phyloP scores from a whole-genome alignment of 768 basidiomycete genomes.

The Calocybe indica region DNA sequence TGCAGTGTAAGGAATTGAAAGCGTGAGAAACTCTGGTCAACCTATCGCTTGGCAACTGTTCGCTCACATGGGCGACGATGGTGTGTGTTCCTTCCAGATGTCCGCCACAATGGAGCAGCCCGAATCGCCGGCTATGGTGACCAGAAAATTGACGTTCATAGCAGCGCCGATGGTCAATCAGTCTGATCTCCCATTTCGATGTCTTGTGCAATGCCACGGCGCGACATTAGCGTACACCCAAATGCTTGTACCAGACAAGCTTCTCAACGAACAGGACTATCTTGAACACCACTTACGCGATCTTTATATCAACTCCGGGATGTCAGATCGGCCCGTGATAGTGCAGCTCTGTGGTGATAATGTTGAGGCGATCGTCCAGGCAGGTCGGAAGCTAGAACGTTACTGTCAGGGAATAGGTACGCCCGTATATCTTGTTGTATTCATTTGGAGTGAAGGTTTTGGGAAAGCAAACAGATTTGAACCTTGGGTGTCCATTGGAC shows the following conservation, averaged over 20 bases:
- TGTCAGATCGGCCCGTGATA: constrained; percentile 43
- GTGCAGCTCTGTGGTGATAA: constrained; percentile 75
- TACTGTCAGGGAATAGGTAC: constrained; percentile 70
- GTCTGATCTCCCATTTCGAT: constrained; percentile 70
- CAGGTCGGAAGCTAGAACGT: constrained; percentile 51
- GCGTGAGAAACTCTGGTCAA: too few relatives aligned
- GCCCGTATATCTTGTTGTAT: constrained; percentile 7
- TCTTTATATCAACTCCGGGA: constrained; percentile 28
- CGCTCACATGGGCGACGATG: too few relatives aligned
- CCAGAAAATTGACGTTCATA: constrained; percentile 22
- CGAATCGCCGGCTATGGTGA: constrained; percentile 2
- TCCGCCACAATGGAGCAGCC: too few relatives aligned
- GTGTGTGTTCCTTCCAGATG: too few relatives aligned
- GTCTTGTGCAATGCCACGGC: constrained; percentile 54
- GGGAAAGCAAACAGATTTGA: constrained; percentile 49
- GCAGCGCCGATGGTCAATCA: constrained; percentile 79
- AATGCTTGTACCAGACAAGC: constrained; percentile 62
- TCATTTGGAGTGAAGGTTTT: too few relatives aligned
- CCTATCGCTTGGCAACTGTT: too few relatives aligned
- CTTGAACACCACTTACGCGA: constrained; percentile 58
- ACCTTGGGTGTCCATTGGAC: constrained; percentile 78
- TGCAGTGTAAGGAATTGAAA: too few relatives aligned
- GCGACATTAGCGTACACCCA: constrained; percentile 71
- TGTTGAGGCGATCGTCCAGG: constrained; percentile 52
- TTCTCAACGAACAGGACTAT: constrained; percentile 61